Conservation (phyloP, 2,329 filamentous ascomycete genomes). For the Drechslera avenae region DNA sequence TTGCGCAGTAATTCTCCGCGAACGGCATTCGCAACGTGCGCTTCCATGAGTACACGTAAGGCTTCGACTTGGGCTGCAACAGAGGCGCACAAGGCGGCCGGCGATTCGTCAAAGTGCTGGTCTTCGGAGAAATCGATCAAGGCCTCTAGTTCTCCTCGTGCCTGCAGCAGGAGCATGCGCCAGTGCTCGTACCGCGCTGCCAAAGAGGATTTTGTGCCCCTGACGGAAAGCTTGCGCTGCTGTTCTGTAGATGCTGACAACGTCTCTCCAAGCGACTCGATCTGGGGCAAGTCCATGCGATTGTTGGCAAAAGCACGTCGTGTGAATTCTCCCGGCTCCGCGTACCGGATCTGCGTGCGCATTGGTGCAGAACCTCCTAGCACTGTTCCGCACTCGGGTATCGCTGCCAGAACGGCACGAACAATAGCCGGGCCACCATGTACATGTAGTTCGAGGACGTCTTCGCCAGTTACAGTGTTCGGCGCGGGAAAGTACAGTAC, state of each 20-base stretch:
- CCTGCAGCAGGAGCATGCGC: conserved; percentile 76
- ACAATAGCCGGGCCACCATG: conserved; percentile 90
- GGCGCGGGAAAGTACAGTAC: conserved; percentile 83
- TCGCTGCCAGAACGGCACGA: conserved; percentile 79
- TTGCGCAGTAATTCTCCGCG: conserved; percentile 81
- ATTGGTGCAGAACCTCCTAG: conserved; percentile 5
- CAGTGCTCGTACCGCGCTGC: conserved; percentile 80
- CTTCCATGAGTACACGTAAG: conserved; percentile 66
- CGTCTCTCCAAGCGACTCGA: conserved; percentile 67
- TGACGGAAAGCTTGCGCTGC: conserved; percentile 84
- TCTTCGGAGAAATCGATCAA: conserved; percentile 97
- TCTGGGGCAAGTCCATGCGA: conserved; percentile 84
- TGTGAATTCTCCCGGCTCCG: conserved; percentile 95
- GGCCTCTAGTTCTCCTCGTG: conserved; percentile 89
- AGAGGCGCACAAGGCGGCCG: conserved; percentile 70
- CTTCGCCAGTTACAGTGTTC: conserved; percentile 86
- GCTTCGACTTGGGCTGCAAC: conserved; percentile 68
- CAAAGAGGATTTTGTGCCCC: conserved; percentile 72
- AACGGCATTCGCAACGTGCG: conserved; percentile 77
- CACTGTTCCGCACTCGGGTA: conserved; percentile 59
- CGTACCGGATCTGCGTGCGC: conserved; percentile 69
- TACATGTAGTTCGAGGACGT: conserved; percentile 90
- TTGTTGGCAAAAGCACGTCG: conserved; percentile 87
- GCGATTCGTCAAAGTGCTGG: conserved; percentile 93
- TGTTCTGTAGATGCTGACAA: conserved; percentile 80